These are phyloP conservation scores for Linum lewisii DNA, from an alignment of 345 rosid genomes.

Conservation along the genomic window DNA sequence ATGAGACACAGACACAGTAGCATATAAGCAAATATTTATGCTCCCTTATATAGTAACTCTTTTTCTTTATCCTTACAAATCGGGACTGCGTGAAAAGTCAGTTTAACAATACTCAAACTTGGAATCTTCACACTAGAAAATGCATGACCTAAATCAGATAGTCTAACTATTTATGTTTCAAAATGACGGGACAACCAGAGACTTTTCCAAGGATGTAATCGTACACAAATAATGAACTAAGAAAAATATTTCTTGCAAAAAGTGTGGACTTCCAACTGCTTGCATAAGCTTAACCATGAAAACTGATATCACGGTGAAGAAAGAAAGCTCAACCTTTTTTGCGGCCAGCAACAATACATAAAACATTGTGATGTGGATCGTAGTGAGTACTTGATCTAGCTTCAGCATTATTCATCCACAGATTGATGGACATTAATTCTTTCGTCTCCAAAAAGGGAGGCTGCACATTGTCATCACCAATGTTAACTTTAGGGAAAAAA, in stretches of 20 bases:
- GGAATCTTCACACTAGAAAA: not conserved
- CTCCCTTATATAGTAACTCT: not conserved
- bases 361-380: constrained; percentile 88
- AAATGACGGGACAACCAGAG: not conserved
- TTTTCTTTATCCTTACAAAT: not conserved
- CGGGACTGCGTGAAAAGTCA: not conserved
- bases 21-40: not conserved
- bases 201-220: not conserved
- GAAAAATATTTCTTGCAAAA: not conserved
- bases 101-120: not conserved
- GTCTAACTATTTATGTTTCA: not conserved
- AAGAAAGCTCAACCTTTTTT: constrained; percentile 55
- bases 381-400: constrained; percentile 85
- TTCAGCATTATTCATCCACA: constrained; percentile 77
- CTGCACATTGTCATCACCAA: constrained; percentile 30
- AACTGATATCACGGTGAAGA: not conserved
- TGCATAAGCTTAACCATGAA: not conserved
- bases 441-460: constrained; percentile 52
- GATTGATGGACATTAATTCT: constrained; percentile 58
- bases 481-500: constrained; percentile 6
- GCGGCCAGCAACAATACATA: constrained; percentile 64
- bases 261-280: not conserved
- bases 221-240: not conserved
- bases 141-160: not conserved
- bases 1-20: too few relatives aligned